Evolutionary conservation across 768 basidiomycete genomes (phyloP), one percentile per base, ranked within the genome.

Genomic region (Cubamyces lactineus): DNA sequence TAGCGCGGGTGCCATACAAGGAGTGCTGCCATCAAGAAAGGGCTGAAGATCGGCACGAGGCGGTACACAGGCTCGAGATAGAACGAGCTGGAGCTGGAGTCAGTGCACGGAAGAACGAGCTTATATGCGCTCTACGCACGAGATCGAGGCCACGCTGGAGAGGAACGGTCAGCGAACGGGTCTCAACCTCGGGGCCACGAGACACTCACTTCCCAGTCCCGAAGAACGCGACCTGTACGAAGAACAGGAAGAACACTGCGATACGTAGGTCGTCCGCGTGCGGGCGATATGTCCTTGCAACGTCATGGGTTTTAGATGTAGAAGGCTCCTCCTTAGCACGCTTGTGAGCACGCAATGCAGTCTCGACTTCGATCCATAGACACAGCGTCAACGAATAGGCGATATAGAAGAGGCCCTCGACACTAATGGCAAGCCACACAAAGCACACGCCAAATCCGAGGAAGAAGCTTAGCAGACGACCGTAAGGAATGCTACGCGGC

Each of bases 11-110:
- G 5, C 34, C 79, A n/a, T 56, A 90, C 89, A 64, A 93, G 74
- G 21, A 92, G 79, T 4, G 83, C 71, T 0, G 87, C 81, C 93
- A 94, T 94, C 62, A 90, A 80, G 74, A 94, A 94, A 0, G 92
- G 93, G 63, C 82, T 89, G 72, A 95, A 95, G 52, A 92, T 82
- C 0, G 92, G 91, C 64, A 94, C 87, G 16, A 95, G 79, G 17
- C 92, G 88, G 68, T 93, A 94, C 7, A 94, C 92, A 2, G 93
- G 92, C 42, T 88, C 92, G 19, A 94, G 80, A 72, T 95, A 94
- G 74, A 94, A 94, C 2, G 90, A 91, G 17, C 85, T 88, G 48
- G 28, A 34, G 5, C 16, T 23, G 7, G 17, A 16, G 3, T 56
- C 21, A 56, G 1, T 28, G 17, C 39, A 38, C 1, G 16, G 17